Evolutionary conservation across 106 monocot species (phyloP).

Genomic region (Dendrobium nobile): DNA sequence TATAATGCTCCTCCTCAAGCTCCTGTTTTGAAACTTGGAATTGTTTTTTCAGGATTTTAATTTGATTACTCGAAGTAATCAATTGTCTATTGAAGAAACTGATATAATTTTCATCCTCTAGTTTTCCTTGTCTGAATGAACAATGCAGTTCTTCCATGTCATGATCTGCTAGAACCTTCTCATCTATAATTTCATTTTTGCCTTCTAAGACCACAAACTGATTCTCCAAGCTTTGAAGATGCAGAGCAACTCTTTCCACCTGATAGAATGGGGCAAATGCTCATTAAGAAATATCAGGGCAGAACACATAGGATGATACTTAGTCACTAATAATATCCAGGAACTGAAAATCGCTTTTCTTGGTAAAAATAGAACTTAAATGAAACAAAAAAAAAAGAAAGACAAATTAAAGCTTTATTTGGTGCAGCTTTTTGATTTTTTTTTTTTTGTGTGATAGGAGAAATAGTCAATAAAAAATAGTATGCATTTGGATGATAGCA

Average conservation of each 20-base stretch:
- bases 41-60: constrained; percentile 19
- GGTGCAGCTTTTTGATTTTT: background rate
- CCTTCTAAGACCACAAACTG: constrained; percentile 26
- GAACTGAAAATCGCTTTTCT: background rate
- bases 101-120: constrained; percentile 16
- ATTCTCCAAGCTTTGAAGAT: constrained; percentile 23
- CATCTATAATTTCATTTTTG: constrained; percentile 19
- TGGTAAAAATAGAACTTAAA: background rate
- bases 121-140: constrained; percentile 5
- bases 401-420: no score
- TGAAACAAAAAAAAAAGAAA: background rate
- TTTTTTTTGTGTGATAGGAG: background rate
- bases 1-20: constrained; percentile 13
- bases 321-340: background rate
- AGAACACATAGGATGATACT: no score
- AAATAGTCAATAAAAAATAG: no score
- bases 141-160: constrained; percentile 24
- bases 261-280: constrained; percentile 4
- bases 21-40: background rate
- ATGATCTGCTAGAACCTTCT: constrained; percentile 20
- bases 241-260: constrained; percentile 18
- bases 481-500: no score
- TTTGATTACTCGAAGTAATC: constrained; percentile 15
- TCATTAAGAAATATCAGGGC: background rate
- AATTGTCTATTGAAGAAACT: constrained; percentile 13